A percentile compares a stretch with the other conserved stretches of the same genome.
phyloP scores from a whole-genome alignment of 2,329 filamentous ascomycete species.

The Clarireedia monteithiana region DNA sequence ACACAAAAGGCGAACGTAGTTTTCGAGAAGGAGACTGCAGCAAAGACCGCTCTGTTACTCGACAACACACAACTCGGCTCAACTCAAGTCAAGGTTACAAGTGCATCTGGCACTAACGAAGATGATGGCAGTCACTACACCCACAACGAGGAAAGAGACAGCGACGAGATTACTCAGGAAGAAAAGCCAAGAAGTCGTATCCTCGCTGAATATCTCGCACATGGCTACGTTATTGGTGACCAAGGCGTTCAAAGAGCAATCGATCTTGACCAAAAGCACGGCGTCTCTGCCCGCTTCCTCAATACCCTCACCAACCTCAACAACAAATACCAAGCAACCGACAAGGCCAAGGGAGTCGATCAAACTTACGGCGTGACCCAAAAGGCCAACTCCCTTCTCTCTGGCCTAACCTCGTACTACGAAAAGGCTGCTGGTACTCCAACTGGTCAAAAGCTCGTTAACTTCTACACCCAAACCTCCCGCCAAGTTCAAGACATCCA shows the following conservation, averaged over 20 bases:
- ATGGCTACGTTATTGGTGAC: conserved; percentile 72
- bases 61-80: conserved; percentile 93
- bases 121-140: conserved; percentile 50
- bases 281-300: conserved; percentile 74
- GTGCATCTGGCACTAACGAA: conserved; percentile 54
- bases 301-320: conserved; percentile 70
- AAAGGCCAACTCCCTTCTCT: conserved; percentile 57
- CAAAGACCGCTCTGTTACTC: conserved; percentile 92
- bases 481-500: conserved; percentile 95
- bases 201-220: conserved; percentile 90
- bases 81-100: conserved; percentile 71
- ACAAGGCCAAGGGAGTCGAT: conserved; percentile 79
- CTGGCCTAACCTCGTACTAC: conserved; percentile 78
- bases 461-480: conserved; percentile 78
- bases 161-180: conserved; percentile 77
- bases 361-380: conserved; percentile 74
- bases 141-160: conserved; percentile 47
- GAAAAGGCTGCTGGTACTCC: conserved; percentile 85
- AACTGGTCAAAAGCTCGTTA: conserved; percentile 77
- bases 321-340: conserved; percentile 76
- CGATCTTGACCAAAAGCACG: conserved; percentile 82
- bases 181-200: conserved; percentile 95
- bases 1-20: conserved; percentile 83
- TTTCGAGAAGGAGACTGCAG: conserved; percentile 94
- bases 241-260: conserved; percentile 74